These are phyloP conservation scores for Pelargonium fulgidum DNA, from an alignment of 441 rosid species.

Conservation along the genomic window DNA sequence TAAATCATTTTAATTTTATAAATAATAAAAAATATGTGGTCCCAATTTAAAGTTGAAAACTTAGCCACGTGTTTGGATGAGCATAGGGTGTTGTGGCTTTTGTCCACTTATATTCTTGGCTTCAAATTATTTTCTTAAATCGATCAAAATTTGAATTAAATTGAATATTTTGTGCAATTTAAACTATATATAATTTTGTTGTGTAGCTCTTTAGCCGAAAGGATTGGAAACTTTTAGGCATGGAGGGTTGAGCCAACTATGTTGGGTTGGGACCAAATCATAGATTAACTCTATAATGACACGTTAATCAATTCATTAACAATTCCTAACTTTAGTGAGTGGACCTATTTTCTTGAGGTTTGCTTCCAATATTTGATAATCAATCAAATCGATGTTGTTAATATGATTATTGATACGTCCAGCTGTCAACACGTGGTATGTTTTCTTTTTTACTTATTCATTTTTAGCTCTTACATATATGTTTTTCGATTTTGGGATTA, in stretches of 20 bases:
- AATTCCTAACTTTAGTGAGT: background rate
- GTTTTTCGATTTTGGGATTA: background rate
- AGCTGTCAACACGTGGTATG: background rate
- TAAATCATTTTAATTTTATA: too few species aligned
- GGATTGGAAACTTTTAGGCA: constrained; percentile 13
- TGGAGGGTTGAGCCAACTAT: background rate
- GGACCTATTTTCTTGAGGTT: background rate
- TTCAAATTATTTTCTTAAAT: background rate
- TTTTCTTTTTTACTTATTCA: background rate
- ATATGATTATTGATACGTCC: background rate
- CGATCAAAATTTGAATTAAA: too few species aligned
- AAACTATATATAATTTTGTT: background rate
- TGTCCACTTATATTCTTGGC: background rate
- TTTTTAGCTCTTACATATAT: background rate
- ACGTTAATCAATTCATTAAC: background rate
- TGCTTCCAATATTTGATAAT: background rate
- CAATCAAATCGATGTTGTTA: background rate
- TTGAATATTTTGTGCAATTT: background rate
- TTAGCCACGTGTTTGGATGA: constrained; percentile 7
- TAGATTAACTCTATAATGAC: background rate
- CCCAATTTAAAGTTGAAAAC: background rate
- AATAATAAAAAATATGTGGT: background rate
- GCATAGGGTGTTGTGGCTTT: background rate
- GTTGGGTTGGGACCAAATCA: constrained; percentile 4
- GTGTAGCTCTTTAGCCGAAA: constrained; percentile 23